Conservation (phyloP, 225 moss, liverwort and hornwort species). For the Marchantia polymorpha region DNA sequence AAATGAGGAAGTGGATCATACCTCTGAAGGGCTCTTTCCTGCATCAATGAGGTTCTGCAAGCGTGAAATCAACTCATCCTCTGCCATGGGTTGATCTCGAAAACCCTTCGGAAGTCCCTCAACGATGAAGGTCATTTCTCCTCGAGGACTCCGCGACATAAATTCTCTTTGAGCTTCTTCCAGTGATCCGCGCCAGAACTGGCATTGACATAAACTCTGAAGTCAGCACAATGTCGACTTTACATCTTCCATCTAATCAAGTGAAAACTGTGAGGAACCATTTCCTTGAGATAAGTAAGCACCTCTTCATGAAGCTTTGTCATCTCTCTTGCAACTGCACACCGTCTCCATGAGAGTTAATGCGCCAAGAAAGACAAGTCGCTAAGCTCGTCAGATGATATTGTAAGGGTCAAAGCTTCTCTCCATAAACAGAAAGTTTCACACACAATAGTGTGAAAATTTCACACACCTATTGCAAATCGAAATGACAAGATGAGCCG, state of each 20-base stretch:
- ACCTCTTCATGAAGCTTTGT: conserved; percentile 99
- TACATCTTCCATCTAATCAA: neutral
- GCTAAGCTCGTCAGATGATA: neutral
- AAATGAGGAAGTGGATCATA: conserved; percentile 23
- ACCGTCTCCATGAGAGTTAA: conserved; percentile 53
- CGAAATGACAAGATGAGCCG: neutral
- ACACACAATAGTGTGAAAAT: no score
- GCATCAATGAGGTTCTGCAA: conserved; percentile 58
- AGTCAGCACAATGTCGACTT: neutral
- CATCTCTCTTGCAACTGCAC: conserved; percentile 96
- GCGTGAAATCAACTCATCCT: conserved; percentile 69
- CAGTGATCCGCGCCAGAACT: conserved; percentile 95
- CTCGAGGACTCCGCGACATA: conserved; percentile 60
- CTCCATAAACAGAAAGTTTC: neutral
- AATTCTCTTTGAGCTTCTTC: conserved; percentile 68
- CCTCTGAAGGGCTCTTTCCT: conserved; percentile 83
- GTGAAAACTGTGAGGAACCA: neutral
- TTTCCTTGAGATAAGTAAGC: neutral
- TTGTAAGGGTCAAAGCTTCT: neutral
- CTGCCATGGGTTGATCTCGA: conserved; percentile 49
- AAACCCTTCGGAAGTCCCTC: conserved; percentile 58
- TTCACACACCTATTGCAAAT: neutral
- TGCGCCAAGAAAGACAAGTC: conserved; percentile 1
- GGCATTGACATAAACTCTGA: conserved; percentile 3
- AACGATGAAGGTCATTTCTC: conserved; percentile 81